These are phyloP conservation scores for Kwoniella shivajii DNA, from an alignment of 1,284 basidiomycete species.

Conservation along the genomic window DNA sequence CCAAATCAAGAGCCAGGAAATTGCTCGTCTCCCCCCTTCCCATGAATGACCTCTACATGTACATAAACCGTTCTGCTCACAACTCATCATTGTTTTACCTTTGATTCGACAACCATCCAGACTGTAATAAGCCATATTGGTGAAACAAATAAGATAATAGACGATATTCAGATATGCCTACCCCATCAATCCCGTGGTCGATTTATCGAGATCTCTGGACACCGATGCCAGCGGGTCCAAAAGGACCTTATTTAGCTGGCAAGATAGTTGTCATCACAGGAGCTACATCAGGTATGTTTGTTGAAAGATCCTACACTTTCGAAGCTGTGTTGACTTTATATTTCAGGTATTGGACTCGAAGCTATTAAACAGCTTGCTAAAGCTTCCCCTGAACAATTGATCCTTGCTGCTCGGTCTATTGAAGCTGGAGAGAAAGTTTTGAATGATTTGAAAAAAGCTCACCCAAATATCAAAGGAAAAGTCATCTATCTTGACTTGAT, in stretches of 20 bases:
- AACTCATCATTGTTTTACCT: too few species aligned
- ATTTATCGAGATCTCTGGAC: constrained; percentile 12
- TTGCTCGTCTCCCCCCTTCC: too few species aligned
- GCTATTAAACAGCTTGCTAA: constrained; percentile 16
- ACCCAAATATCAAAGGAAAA: constrained; percentile 12
- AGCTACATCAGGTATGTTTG: constrained; percentile 22
- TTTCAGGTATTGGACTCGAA: constrained; percentile 6
- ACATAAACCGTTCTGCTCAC: too few species aligned
- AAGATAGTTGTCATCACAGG: constrained; percentile 29
- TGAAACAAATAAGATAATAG: too few species aligned
- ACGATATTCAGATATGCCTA: too few species aligned
- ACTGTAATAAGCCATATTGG: too few species aligned
- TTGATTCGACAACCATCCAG: too few species aligned
- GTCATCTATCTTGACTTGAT: constrained; percentile 22
- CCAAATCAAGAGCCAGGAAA: too few species aligned
- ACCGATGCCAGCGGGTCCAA: constrained; percentile 11
- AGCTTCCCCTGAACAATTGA: constrained; percentile 16
- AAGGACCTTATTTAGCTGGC: constrained; percentile 14
- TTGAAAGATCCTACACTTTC: neutral
- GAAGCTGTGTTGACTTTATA: neutral
- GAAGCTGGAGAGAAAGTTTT: constrained; percentile 9
- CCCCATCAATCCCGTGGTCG: neutral
- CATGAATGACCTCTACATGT: too few species aligned
- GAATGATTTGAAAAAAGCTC: constrained; percentile 4
- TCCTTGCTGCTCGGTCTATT: constrained; percentile 24